Conservation (phyloP, 2,329 filamentous ascomycete genomes). For the Trichoderma oligosporum region DNA sequence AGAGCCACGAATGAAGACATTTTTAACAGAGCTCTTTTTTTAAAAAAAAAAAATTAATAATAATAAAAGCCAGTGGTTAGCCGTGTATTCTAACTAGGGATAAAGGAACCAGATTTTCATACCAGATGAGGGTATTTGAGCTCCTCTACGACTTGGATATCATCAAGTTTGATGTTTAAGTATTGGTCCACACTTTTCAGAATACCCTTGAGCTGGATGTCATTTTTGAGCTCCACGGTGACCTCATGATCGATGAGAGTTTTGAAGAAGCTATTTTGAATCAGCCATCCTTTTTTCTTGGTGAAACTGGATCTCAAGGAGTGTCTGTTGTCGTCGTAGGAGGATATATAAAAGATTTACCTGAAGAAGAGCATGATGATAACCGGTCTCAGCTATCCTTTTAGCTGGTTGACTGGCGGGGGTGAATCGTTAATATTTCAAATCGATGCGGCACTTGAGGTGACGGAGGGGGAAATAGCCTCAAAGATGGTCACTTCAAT, state of each 20-base stretch:
- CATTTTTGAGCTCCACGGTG: conserved; percentile 98
- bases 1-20: conserved; percentile 90
- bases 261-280: conserved; percentile 81
- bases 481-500: neutral
- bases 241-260: conserved; percentile 96
- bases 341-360: conserved; percentile 29
- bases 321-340: neutral
- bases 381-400: neutral
- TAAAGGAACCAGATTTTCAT: conserved; percentile 25
- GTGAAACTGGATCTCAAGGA: neutral
- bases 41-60: too few relatives aligned
- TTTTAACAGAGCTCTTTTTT: conserved; percentile 83
- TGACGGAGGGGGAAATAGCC: too few relatives aligned
- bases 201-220: conserved; percentile 92
- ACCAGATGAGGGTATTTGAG: conserved; percentile 92
- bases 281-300: neutral
- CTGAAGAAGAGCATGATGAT: conserved; percentile 46
- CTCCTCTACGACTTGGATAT: conserved; percentile 89
- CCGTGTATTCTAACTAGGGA: too few relatives aligned
- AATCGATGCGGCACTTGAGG: neutral
- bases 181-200: conserved; percentile 98
- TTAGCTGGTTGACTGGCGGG: neutral
- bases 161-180: conserved; percentile 97
- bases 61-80: neutral
- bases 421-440: neutral